Percentiles rank a stretch among this genome's conserved stretches.
Conservation (phyloP, 2,329 filamentous ascomycete species). For the Aureobasidium sp. region DNA sequence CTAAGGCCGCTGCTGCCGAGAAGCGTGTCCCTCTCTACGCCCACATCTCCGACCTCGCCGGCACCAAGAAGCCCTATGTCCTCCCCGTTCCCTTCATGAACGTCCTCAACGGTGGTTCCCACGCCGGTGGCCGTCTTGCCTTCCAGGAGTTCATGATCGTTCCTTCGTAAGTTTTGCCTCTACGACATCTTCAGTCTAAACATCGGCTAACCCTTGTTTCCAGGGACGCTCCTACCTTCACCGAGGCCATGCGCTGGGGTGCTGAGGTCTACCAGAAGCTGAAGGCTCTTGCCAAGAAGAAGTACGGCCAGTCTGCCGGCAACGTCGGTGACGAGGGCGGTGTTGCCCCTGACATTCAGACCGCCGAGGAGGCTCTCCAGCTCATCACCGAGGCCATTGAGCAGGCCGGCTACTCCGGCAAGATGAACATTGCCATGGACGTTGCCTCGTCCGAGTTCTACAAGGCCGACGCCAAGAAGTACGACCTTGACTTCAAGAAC, state of each 20-base stretch:
- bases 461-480: conserved; percentile 93
- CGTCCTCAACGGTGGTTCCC: conserved; percentile 65
- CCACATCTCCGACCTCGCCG: conserved; percentile 46
- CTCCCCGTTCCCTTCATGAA: conserved; percentile 52
- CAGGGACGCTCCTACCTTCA: conserved; percentile 79
- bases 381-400: conserved; percentile 94
- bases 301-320: conserved; percentile 96
- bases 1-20: conserved; percentile 48
- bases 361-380: conserved; percentile 89
- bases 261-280: conserved; percentile 97
- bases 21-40: conserved; percentile 49
- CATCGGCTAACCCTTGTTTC: conserved; percentile 16
- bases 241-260: conserved; percentile 92
- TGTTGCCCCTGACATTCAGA: conserved; percentile 98
- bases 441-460: conserved; percentile 99
- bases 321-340: conserved; percentile 99
- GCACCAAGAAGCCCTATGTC: conserved; percentile 45
- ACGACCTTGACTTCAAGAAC: conserved; percentile 99
- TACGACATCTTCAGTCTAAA: neutral
- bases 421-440: conserved; percentile 98
- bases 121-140: conserved; percentile 82
- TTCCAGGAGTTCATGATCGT: conserved; percentile 53
- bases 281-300: conserved; percentile 96
- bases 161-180: conserved; percentile 30
- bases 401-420: conserved; percentile 86